A percentile compares a stretch with the other conserved stretches of the same genome.
Evolutionary conservation across 768 basidiomycete genomes (phyloP).

Genomic region (Leccinum fibrillosum): DNA sequence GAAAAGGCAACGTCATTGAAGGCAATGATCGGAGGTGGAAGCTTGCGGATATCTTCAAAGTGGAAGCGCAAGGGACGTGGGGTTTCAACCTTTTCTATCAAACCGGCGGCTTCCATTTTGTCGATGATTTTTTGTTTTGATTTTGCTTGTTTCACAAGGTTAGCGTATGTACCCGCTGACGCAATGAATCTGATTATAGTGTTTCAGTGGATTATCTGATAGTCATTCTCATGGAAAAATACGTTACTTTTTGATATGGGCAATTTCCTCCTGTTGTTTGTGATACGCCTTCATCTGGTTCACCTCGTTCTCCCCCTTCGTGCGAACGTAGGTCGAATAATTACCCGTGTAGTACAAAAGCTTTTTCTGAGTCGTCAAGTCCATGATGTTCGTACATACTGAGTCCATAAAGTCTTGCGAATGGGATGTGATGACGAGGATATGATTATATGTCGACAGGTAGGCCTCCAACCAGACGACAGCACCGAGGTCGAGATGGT

Average conservation of each 20-base stretch:
- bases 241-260: constrained; percentile 92
- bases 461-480: constrained; percentile 99
- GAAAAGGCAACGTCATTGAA: constrained; percentile 94
- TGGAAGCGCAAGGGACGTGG: constrained; percentile 81
- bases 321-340: constrained; percentile 96
- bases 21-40: constrained; percentile 96
- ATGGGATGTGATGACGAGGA: constrained; percentile 95
- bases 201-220: constrained; percentile 8
- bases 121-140: constrained; percentile 99
- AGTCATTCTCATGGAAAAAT: background rate
- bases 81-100: constrained; percentile 86
- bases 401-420: constrained; percentile 99
- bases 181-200: constrained; percentile 76
- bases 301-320: constrained; percentile 95
- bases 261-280: constrained; percentile 98
- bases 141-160: constrained; percentile 97
- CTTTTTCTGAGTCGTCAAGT: constrained; percentile 89
- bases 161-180: constrained; percentile 99
- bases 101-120: constrained; percentile 99
- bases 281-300: constrained; percentile 99
- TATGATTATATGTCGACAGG: constrained; percentile 96
- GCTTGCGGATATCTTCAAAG: constrained; percentile 91
- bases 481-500: constrained; percentile 94
- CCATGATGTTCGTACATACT: constrained; percentile 98
- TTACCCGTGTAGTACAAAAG: constrained; percentile 94